Conservation (phyloP, 441 rosid genomes). For the Populus trichocarpa region DNA sequence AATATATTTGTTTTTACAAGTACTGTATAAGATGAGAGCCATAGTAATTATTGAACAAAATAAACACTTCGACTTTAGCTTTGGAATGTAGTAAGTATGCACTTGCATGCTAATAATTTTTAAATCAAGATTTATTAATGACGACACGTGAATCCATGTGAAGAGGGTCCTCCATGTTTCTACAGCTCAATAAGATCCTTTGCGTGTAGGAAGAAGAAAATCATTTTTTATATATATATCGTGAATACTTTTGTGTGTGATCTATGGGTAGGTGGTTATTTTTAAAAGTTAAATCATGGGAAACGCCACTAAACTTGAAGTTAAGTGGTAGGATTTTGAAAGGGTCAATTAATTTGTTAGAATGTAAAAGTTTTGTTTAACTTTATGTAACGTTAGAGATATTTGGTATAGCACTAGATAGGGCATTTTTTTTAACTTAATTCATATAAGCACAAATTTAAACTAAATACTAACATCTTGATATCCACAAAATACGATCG, state of each 20-base stretch:
- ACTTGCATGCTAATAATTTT: conserved; percentile 16
- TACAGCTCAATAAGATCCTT: conserved; percentile 13
- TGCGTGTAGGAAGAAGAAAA: conserved; percentile 5
- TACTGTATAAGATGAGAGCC: background rate
- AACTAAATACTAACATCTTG: too few relatives aligned
- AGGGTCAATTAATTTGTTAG: background rate
- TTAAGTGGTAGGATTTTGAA: too few relatives aligned
- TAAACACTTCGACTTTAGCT: conserved; percentile 21
- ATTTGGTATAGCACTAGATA: background rate
- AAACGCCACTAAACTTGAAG: too few relatives aligned
- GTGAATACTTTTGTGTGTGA: too few relatives aligned
- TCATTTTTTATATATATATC: background rate
- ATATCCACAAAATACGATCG: background rate
- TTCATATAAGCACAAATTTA: background rate
- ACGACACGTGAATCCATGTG: conserved; percentile 49
- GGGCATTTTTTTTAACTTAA: too few relatives aligned
- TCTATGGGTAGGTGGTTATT: too few relatives aligned
- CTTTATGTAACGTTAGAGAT: background rate
- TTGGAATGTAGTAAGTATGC: conserved; percentile 19
- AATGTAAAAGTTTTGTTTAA: background rate
- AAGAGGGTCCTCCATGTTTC: conserved; percentile 44
- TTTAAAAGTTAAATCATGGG: too few relatives aligned
- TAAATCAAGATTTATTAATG: conserved; percentile 25
- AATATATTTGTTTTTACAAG: conserved; percentile 16
- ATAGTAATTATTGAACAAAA: conserved; percentile 30